Conservation (phyloP, 805 yeast species). For the Ogataea polymorpha region DNA sequence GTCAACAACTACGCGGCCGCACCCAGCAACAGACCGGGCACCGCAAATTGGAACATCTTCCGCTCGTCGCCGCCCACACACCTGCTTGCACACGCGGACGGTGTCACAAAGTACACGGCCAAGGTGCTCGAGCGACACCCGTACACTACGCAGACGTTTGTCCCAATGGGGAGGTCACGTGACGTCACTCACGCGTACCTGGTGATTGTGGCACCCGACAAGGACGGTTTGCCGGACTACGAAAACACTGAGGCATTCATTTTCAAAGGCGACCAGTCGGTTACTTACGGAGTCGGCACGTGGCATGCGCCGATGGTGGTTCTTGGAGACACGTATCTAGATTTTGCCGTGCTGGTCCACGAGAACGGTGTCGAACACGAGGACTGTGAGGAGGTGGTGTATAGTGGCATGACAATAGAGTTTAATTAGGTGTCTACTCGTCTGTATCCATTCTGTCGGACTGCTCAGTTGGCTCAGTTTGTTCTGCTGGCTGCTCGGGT, state of each 20-base stretch:
- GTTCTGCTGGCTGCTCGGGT: constrained; percentile 7
- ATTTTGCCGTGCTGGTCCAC: constrained; percentile 85
- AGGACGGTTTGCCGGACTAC: constrained; percentile 57
- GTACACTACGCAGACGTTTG: constrained; percentile 78
- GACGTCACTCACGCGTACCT: constrained; percentile 51
- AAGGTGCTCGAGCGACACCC: constrained; percentile 91
- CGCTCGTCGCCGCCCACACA: constrained; percentile 77
- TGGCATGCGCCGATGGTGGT: constrained; percentile 99
- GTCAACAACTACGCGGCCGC: constrained; percentile 47
- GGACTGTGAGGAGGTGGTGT: constrained; percentile 78
- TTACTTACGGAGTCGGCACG: constrained; percentile 78
- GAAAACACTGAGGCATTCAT: constrained; percentile 60
- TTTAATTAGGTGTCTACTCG: constrained; percentile 7
- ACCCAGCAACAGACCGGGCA: constrained; percentile 45
- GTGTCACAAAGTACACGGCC: constrained; percentile 39
- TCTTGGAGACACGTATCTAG: constrained; percentile 49
- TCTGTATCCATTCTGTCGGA: constrained; percentile 38
- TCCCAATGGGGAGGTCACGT: constrained; percentile 76
- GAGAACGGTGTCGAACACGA: constrained; percentile 78
- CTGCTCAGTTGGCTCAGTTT: background rate
- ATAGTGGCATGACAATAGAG: constrained; percentile 43
- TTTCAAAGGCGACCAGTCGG: constrained; percentile 81
- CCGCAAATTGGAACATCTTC: constrained; percentile 79
- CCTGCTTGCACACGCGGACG: constrained; percentile 35
- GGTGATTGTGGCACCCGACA: constrained; percentile 73